Conservation (phyloP, 768 basidiomycete genomes). For the Calocera viscosa region DNA sequence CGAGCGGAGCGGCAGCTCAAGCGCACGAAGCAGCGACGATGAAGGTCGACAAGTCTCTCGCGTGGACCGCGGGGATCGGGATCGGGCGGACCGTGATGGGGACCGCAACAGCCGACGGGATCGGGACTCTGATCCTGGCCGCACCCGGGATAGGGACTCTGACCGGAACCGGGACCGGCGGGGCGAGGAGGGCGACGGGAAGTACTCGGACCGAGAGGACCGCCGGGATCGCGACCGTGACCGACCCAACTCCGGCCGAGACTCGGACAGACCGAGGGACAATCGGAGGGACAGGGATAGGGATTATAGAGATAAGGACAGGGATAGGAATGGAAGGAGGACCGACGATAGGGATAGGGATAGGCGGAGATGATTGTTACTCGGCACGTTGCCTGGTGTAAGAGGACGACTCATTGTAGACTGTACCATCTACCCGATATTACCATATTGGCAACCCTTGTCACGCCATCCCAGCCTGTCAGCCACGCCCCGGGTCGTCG, state of each 20-base stretch:
- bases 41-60: constrained; percentile 26
- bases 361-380: constrained; percentile 2
- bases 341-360: constrained; percentile 15
- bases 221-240: constrained; percentile 17
- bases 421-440: too few species aligned
- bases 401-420: too few species aligned
- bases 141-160: constrained; percentile 24
- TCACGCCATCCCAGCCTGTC: too few species aligned
- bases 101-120: constrained; percentile 25
- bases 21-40: constrained; percentile 13
- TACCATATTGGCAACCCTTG: too few species aligned
- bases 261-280: constrained; percentile 22
- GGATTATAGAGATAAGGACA: constrained; percentile 18
- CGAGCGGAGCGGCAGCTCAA: constrained; percentile 18
- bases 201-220: constrained; percentile 3
- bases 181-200: constrained; percentile 10
- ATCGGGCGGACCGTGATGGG: constrained; percentile 36
- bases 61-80: constrained; percentile 26
- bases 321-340: constrained; percentile 24
- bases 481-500: too few species aligned
- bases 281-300: constrained; percentile 25
- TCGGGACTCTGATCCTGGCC: constrained; percentile 23
- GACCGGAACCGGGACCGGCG: constrained; percentile 8
- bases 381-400: too few species aligned
- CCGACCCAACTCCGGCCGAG: constrained; percentile 22